Evolutionary conservation across 2,329 filamentous ascomycete genomes (phyloP).

Genomic region (Penicillium sp.): DNA sequence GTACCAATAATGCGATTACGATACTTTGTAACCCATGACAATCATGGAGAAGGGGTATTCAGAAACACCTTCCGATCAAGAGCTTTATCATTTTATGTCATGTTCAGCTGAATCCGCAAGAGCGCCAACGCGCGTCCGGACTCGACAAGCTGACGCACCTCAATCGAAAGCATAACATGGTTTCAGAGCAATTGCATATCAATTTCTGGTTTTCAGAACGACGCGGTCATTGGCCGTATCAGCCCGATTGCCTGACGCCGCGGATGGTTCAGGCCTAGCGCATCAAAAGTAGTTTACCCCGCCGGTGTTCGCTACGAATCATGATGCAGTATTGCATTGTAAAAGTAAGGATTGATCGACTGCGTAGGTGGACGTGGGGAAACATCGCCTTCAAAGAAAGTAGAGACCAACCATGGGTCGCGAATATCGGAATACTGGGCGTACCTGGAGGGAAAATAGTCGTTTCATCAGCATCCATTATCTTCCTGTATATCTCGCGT

Average conservation of each 20-base stretch:
- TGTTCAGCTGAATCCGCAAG: neutral
- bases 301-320: neutral
- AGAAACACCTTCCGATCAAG: neutral
- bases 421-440: neutral
- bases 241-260: neutral
- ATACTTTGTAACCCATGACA: neutral
- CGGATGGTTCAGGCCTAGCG: neutral
- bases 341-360: neutral
- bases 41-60: neutral
- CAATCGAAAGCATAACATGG: neutral
- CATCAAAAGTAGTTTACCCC: neutral
- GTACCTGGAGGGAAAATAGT: neutral
- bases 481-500: neutral
- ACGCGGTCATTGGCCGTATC: neutral
- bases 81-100: neutral
- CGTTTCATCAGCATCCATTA: neutral
- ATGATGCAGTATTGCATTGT: neutral
- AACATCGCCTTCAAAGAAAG: neutral
- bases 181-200: neutral
- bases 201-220: neutral
- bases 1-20: neutral
- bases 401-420: neutral
- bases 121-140: neutral
- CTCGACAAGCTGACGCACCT: neutral
- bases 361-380: neutral